A percentile compares a stretch with the other conserved stretches of the same genome.
Evolutionary conservation across 441 rosid genomes (phyloP).

Genomic region (Brassica hybrid): DNA sequence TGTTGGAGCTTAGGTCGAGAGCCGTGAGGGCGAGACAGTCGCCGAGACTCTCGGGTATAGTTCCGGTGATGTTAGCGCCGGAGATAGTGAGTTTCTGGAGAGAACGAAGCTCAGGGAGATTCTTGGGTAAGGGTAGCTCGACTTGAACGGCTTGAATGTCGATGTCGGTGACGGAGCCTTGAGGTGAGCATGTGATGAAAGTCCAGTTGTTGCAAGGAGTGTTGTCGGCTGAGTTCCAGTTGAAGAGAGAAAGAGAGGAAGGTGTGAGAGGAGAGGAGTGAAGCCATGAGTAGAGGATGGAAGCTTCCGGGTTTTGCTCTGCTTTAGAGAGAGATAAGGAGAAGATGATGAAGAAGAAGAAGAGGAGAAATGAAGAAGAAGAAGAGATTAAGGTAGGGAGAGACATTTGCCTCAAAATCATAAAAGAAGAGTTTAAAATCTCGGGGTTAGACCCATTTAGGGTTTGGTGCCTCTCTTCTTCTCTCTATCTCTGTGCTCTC

Average conservation of each 20-base stretch:
- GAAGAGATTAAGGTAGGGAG: slow-evolving; percentile 39
- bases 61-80: slow-evolving; percentile 76
- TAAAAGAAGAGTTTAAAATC: slow-evolving; percentile 53
- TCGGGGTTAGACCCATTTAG: slow-evolving; percentile 71
- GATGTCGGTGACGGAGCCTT: slow-evolving; percentile 71
- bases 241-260: slow-evolving; percentile 50
- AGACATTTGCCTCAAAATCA: slow-evolving; percentile 90
- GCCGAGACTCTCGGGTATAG: slow-evolving; percentile 62
- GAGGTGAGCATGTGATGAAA: slow-evolving; percentile 70
- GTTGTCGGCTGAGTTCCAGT: slow-evolving; percentile 70
- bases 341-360: slow-evolving; percentile 30
- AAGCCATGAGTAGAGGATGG: slow-evolving; percentile 79
- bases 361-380: slow-evolving; percentile 30
- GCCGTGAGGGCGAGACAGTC: slow-evolving; percentile 49
- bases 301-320: slow-evolving; percentile 63
- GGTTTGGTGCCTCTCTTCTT: slow-evolving; percentile 31
- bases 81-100: slow-evolving; percentile 65
- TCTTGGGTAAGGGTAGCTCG: slow-evolving; percentile 57
- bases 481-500: slow-evolving; percentile 55
- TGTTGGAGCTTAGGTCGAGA: slow-evolving; percentile 70
- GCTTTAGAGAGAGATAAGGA: slow-evolving; percentile 44
- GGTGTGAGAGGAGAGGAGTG: slow-evolving; percentile 61
- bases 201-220: slow-evolving; percentile 81
- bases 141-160: slow-evolving; percentile 62
- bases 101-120: slow-evolving; percentile 58